Evolutionary conservation across 371 early-diverging fungal genomes (phyloP).

Genomic region (Mortierella sp.): DNA sequence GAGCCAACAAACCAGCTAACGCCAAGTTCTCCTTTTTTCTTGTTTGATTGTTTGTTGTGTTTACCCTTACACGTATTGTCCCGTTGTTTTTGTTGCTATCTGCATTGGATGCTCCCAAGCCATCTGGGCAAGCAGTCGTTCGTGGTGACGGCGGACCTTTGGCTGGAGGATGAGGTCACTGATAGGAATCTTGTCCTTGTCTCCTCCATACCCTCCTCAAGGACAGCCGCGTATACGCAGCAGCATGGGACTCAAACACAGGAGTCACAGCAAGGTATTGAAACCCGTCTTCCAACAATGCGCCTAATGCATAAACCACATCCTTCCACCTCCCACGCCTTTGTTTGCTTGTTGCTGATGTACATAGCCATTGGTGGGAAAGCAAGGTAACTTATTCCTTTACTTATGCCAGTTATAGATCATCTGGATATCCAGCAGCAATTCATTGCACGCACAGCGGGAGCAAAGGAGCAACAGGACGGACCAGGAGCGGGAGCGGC

Average conservation of each 20-base stretch:
- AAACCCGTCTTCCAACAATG: not conserved
- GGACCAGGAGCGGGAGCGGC: not conserved
- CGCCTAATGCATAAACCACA: constrained; percentile 9
- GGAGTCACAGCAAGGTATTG: constrained; percentile 28
- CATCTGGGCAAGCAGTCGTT: constrained; percentile 37
- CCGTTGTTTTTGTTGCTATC: not conserved
- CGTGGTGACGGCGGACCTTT: constrained; percentile 49
- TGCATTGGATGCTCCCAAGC: constrained; percentile 1
- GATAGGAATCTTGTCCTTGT: constrained; percentile 42
- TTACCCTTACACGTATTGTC: not conserved
- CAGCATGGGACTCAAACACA: constrained; percentile 13
- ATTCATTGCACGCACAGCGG: constrained; percentile 4
- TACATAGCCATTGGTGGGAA: not conserved
- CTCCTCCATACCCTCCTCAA: constrained; percentile 42
- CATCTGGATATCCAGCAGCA: constrained; percentile 30
- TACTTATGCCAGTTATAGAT: constrained; percentile 26
- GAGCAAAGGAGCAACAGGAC: not conserved
- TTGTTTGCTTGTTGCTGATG: not conserved
- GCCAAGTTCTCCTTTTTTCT: not conserved
- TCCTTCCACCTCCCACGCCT: not conserved
- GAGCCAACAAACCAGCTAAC: not conserved
- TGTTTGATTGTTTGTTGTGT: not conserved
- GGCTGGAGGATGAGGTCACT: constrained; percentile 29
- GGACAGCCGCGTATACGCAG: constrained; percentile 31
- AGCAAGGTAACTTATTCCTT: not conserved